Evolutionary conservation across 2,329 filamentous ascomycete genomes (phyloP), one percentile per base, ranked within the genome.

Genomic region (Blastomyces gilchristii): DNA sequence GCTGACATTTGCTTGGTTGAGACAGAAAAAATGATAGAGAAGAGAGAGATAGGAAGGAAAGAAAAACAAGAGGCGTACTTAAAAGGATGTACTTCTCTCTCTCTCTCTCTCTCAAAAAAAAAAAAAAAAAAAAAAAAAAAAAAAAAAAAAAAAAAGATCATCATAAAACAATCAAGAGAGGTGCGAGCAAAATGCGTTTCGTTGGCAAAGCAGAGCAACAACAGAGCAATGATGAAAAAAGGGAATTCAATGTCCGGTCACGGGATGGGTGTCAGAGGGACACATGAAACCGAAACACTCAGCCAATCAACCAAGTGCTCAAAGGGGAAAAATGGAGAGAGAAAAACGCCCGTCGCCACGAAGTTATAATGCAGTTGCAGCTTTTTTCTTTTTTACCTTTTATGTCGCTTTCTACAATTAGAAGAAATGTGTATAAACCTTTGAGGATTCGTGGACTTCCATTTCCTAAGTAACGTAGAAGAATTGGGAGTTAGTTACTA

Each of bases 351-450:
- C 37, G 18, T 12, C 61, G 41, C 25, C 61, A 14, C 34, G 16
- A 41, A 34, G 52, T 41, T n/a, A 62, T 7, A 75, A 75, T 61
- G 60, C 49, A 61, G 60, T 45, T 41, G 25, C 28, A 54, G n/a
- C 28, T n/a, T 16, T 60, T 47, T 31, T 18, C 39, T 16, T n/a
- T 22, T 31, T 67, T n/a, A 2, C 18, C 18, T 47, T 47, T 47
- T 11, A 39, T 47, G 14, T 45, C n/a, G 18, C 5, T 45, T 45
- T 45, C 11, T 11, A 22, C n/a, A 63, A 64, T 93, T 85, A 99
- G 83, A 99, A 97, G 84, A 99, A 99, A 83, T 99, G 94, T 71
- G 94, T 99, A 82, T 99, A 97, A 73, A 97, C 92, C 81, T 97
- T 99, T 69, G 94, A 97, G 75, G 88, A 90, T 79, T 97, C 94